These are phyloP conservation scores for Septoria petroselini DNA, from an alignment of 2,329 filamentous ascomycete species.

Conservation along the genomic window DNA sequence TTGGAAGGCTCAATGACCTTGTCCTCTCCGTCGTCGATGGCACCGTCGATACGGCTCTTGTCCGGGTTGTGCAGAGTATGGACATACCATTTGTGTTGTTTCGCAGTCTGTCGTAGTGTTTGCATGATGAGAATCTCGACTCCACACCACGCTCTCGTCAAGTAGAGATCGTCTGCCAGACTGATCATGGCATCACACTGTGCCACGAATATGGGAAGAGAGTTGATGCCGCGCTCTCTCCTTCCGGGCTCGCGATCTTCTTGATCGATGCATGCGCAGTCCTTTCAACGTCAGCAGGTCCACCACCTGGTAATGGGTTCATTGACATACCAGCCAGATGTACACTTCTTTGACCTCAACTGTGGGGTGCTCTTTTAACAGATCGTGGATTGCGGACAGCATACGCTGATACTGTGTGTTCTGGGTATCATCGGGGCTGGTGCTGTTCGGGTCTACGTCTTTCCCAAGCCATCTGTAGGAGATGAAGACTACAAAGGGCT, in stretches of 20 bases:
- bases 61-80: too few species aligned
- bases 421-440: slow-evolving; percentile 5
- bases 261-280: slow-evolving; percentile 43
- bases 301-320: neutral
- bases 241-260: slow-evolving; percentile 34
- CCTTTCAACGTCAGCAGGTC: slow-evolving; percentile 28
- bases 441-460: neutral
- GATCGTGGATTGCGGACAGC: neutral
- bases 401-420: slow-evolving; percentile 11
- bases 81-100: too few species aligned
- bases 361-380: neutral
- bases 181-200: slow-evolving; percentile 45
- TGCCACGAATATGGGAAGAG: slow-evolving; percentile 41
- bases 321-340: neutral
- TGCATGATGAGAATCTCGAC: slow-evolving; percentile 40
- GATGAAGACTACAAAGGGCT: slow-evolving; percentile 6
- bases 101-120: too few species aligned
- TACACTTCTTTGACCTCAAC: neutral
- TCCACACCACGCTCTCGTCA: slow-evolving; percentile 42
- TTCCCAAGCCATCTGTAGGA: slow-evolving; percentile 14
- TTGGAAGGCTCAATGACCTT: too few species aligned
- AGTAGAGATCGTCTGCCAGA: slow-evolving; percentile 39
- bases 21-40: too few species aligned
- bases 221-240: slow-evolving; percentile 33
- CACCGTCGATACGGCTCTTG: too few species aligned